phyloP scores from a whole-genome alignment of 257 asterid genomes.

The Craterostigma plantagineum region DNA sequence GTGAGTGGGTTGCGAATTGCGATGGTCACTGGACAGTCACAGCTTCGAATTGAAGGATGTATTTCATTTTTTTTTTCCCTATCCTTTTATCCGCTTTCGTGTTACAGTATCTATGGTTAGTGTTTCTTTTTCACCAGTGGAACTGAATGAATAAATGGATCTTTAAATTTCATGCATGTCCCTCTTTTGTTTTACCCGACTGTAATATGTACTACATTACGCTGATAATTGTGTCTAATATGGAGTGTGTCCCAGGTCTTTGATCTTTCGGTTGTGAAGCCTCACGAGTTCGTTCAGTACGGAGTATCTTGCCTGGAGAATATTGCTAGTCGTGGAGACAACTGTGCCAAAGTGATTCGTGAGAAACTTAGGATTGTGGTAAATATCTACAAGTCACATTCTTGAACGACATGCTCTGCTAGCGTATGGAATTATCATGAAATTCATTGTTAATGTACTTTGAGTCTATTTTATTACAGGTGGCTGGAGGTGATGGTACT shows the following conservation, averaged over 20 bases:
- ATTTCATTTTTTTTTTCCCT: too few species aligned
- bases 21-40: too few species aligned
- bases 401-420: too few species aligned
- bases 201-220: too few species aligned
- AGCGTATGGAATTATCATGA: too few species aligned
- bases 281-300: constrained; percentile 82
- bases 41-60: too few species aligned
- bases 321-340: constrained; percentile 67
- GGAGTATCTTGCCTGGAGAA: constrained; percentile 89
- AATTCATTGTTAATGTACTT: too few species aligned
- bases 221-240: too few species aligned
- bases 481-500: constrained; percentile 99
- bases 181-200: too few species aligned
- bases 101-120: constrained; percentile 2
- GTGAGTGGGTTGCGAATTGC: too few species aligned
- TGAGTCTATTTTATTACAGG: constrained; percentile 30
- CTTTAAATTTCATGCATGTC: neutral
- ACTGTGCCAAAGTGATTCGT: constrained; percentile 61
- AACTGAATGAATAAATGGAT: constrained; percentile 10
- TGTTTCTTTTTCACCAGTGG: constrained; percentile 7
- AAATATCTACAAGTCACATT: constrained; percentile 9
- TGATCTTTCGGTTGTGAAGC: constrained; percentile 77
- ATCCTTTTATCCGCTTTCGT: neutral
- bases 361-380: constrained; percentile 90
- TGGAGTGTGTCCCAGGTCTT: constrained; percentile 40